A percentile compares a stretch with the other conserved stretches of the same genome.
These are phyloP conservation scores for Sugiyamaella floridensis DNA, from an alignment of 805 yeast species.

Conservation along the genomic window DNA sequence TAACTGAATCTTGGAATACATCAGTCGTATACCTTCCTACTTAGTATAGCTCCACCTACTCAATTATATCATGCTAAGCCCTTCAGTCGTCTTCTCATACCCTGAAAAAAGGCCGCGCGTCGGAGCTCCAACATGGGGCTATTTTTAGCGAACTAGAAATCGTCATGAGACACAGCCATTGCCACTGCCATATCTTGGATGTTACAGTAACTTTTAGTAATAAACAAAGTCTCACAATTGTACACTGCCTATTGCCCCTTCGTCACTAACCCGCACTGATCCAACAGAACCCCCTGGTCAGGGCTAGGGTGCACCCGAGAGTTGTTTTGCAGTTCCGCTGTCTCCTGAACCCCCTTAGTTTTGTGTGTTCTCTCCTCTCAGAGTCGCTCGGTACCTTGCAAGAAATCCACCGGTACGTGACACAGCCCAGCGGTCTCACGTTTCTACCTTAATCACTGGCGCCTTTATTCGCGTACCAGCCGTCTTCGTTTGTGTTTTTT, in stretches of 20 bases:
- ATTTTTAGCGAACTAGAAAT: no score
- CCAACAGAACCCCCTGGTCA: background rate
- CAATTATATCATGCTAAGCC: no score
- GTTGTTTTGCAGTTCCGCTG: background rate
- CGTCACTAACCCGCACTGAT: background rate
- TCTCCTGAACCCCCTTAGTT: background rate
- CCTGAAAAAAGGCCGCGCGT: no score
- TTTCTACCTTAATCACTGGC: background rate
- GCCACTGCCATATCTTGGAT: no score
- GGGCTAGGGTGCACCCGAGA: background rate
- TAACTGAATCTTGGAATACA: no score
- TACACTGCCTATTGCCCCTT: background rate
- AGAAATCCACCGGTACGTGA: background rate
- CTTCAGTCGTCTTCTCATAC: no score
- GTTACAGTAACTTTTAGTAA: no score
- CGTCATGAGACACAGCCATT: no score
- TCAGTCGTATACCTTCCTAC: no score
- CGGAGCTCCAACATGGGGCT: no score
- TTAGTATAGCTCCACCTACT: no score
- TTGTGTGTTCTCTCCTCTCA: background rate
- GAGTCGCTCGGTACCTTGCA: background rate
- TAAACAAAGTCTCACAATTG: no score
- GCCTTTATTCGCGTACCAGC: background rate
- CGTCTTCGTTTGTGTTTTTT: background rate
- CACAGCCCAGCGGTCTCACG: background rate